These are phyloP conservation scores for Gastrodia elata DNA, from an alignment of 106 monocot genomes.

Conservation along the genomic window DNA sequence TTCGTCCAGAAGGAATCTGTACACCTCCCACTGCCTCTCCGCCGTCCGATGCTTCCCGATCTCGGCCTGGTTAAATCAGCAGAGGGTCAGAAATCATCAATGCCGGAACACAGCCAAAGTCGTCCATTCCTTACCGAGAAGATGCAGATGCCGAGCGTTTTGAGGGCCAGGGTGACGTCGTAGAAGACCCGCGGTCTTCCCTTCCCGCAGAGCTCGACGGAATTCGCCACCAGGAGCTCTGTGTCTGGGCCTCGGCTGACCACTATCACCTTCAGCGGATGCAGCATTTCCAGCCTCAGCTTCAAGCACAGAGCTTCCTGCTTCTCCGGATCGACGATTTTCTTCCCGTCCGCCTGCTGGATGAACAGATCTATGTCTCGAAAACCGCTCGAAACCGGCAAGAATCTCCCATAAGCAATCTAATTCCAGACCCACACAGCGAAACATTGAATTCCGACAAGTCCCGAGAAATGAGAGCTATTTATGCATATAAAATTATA, in stretches of 20 bases:
- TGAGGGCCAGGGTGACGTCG: constrained; percentile 62
- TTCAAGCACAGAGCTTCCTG: constrained; percentile 44
- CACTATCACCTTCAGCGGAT: constrained; percentile 65
- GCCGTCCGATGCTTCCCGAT: constrained; percentile 53
- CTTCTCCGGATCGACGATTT: constrained; percentile 71
- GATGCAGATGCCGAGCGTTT: constrained; percentile 73
- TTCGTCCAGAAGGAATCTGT: constrained; percentile 80
- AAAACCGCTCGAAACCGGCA: constrained; percentile 68
- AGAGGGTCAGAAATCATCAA: neutral
- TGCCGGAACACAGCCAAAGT: neutral
- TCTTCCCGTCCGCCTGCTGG: constrained; percentile 72
- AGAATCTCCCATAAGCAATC: constrained; percentile 70
- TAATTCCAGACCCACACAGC: constrained; percentile 14
- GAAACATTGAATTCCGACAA: neutral
- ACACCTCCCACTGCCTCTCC: constrained; percentile 86
- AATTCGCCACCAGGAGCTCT: constrained; percentile 86
- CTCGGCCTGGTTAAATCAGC: constrained; percentile 50
- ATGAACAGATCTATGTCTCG: constrained; percentile 81
- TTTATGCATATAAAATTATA: no score
- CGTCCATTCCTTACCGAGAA: constrained; percentile 62
- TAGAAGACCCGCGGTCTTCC: constrained; percentile 85
- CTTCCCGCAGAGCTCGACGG: constrained; percentile 76
- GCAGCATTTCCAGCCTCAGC: constrained; percentile 73
- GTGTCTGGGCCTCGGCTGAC: constrained; percentile 74
- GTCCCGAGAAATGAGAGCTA: no score